Base-by-base conservation (phyloP, 2,329 filamentous ascomycete species). In the Sphaerulina populicola region DNA sequence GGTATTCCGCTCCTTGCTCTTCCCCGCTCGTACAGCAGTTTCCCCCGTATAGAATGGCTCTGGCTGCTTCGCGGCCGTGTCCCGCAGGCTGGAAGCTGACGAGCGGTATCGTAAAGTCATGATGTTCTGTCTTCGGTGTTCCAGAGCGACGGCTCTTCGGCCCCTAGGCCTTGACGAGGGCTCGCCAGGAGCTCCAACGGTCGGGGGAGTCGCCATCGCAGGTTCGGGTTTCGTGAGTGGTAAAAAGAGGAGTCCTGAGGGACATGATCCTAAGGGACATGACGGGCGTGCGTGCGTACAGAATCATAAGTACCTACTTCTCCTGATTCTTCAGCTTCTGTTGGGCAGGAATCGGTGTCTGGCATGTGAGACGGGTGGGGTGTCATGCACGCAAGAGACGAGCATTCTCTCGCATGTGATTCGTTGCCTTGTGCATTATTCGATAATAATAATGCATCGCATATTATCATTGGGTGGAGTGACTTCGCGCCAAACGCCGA, bases 61-160 rank as follows among this genome's bases (percentile, higher is more conserved):
- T 12, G 37, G 12, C 30, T 48, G 46, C 12, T 33, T 42, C 15
- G 15, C 38, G 1, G 29, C 37, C 14, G n/a, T 23, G 4, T 47
- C 46, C 18, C 29, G 30, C 37, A 48, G 12, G 21, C 38, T 48
- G 21, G 46, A 31, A 37, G 46, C 15, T 9, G 46, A 41, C n/a
- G 46, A 12, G 14, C 46, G 46, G 23, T 48, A 48, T 12, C 40
- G 41, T 37, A 48, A 23, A 2, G 46, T 48, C 23, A 48, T 14
- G 18, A 48, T 48, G 12, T 48, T 48, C 30, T 48, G 46, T 31
- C 31, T 41, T n/a, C 46, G 31, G 9, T 48, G 46, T 11, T 48
- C 46, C 6, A 48, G 38, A 42, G 38, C 46, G 6, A 42, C n/a
- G 33, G 46, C 46, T 42, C 46, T 48, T 21, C 29, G 41, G 15